Base-by-base conservation (phyloP, 257 asterid species). In the Forsythia viridissima region DNA sequence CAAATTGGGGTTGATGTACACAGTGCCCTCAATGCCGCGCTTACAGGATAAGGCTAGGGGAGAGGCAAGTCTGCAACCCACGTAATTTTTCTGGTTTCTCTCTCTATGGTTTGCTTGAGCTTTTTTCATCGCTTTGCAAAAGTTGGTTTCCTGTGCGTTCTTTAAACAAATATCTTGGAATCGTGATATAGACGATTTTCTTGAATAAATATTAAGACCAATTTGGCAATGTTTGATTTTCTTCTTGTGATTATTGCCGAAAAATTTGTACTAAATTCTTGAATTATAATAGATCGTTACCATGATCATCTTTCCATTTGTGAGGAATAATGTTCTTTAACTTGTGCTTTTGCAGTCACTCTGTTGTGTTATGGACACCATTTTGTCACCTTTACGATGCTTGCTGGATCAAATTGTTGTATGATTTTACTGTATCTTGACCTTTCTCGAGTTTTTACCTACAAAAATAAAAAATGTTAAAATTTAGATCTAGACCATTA, bases 1-100 rank as follows among this genome's bases (percentile, higher is more conserved):
- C 94, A 93, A 82, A 88, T 93, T 18, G 97, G 97, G 10, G 84
- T 90, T n/a, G 98, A 93, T 72, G 91, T 93, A 67, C 94, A 93
- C 90, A 93, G 93, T 73, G 91, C 98, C 70, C 90, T 93, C 82
- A 93, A 91, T 82, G 92, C 90, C 81, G 96, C 97, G 75, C 86
- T 89, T 76, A 89, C 98, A 0, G 92, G 93, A 76, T 93, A 87
- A 82, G 34, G 48, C 16, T 52, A 59, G 6, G 6, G 5, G 42
- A 24, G 70, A 43, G 74, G 16, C 57, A 71, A 20, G 63, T 21
- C 38, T 4, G 52, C 38, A 41, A 20, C 8, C 34, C 34, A 30
- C 34, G 2, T 30, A 30, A 30, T 7, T 71, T 41, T 24, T 43
- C 18, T 38, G 30, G 5, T 12, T 0, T 46, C 11, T 1, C 1